These are phyloP conservation scores for Fusarium continuum DNA, from an alignment of 2,329 filamentous ascomycete species.

Conservation along the genomic window DNA sequence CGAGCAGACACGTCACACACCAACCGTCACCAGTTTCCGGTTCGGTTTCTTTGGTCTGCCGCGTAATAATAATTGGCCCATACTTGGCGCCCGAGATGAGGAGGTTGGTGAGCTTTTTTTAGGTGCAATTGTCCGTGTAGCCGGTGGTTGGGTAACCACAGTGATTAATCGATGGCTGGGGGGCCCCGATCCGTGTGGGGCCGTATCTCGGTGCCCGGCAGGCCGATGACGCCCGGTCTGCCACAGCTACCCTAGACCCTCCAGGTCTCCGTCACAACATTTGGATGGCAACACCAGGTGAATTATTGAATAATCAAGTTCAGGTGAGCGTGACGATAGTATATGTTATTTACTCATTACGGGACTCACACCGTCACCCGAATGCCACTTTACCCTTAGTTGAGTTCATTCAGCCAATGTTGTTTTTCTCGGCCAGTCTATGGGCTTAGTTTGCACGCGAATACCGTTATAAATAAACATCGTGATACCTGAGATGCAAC, in stretches of 20 bases:
- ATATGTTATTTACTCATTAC: too few relatives aligned
- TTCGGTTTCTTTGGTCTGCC: constrained; percentile 12
- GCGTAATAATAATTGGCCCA: constrained; percentile 14
- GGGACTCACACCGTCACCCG: too few relatives aligned
- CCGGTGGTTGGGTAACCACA: constrained; percentile 18
- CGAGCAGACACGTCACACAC: constrained; percentile 23
- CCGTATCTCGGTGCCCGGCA: not conserved
- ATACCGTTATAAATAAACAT: too few relatives aligned
- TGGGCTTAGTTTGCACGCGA: too few relatives aligned
- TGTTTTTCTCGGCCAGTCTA: too few relatives aligned
- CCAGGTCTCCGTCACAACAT: too few relatives aligned
- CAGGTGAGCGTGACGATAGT: too few relatives aligned
- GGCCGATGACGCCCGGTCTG: too few relatives aligned
- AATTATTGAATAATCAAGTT: too few relatives aligned
- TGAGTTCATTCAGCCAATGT: too few relatives aligned
- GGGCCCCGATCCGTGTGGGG: constrained; percentile 2
- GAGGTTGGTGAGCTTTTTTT: constrained; percentile 25
- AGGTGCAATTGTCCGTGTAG: not conserved
- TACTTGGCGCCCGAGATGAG: constrained; percentile 11
- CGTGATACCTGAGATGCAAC: not conserved
- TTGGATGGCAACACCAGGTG: too few relatives aligned
- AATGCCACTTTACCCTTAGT: too few relatives aligned
- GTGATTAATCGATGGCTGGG: constrained; percentile 18
- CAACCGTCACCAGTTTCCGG: constrained; percentile 20
- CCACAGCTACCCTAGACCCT: constrained; percentile 5